phyloP scores from a whole-genome alignment of 2,329 filamentous ascomycete genomes.

The Colletotrichum simmondsii region DNA sequence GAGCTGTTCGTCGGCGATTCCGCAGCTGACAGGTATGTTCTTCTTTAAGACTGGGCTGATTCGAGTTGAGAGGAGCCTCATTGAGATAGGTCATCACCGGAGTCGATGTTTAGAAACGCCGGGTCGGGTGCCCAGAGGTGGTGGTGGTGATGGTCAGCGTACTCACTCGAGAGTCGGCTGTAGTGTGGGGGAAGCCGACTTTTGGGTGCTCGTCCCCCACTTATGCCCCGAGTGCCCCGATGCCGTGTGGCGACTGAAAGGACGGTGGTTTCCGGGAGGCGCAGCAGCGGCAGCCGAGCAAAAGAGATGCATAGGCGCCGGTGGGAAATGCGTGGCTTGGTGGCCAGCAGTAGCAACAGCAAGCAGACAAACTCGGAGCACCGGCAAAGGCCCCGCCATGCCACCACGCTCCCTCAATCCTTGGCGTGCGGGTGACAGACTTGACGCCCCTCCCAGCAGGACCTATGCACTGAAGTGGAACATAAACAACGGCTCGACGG shows the following conservation, averaged over 20 bases:
- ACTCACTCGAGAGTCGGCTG: background rate
- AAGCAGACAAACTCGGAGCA: conserved; percentile 1
- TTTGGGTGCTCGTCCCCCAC: conserved; percentile 3
- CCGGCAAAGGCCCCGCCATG: background rate
- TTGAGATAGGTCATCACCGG: background rate
- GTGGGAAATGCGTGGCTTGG: background rate
- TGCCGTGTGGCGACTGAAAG: conserved; percentile 4
- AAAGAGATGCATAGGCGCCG: background rate
- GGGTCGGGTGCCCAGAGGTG: background rate
- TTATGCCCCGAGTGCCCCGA: conserved; percentile 7
- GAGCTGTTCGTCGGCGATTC: conserved; percentile 6
- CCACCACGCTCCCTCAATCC: background rate
- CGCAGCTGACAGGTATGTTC: background rate
- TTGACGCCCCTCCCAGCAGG: background rate
- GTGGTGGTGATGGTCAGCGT: background rate
- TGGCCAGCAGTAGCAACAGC: background rate
- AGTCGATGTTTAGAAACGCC: background rate
- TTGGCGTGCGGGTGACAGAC: conserved; percentile 2
- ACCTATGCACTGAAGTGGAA: background rate
- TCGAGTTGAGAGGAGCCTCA: background rate
- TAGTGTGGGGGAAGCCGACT: background rate
- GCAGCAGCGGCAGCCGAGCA: background rate
- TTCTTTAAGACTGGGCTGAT: background rate
- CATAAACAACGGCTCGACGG: background rate
- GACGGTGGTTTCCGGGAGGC: conserved; percentile 14